A percentile compares a stretch with the other conserved stretches of the same genome.
Conservation (phyloP, 805 yeast genomes). For the Wickerhamomyces bisporus region DNA sequence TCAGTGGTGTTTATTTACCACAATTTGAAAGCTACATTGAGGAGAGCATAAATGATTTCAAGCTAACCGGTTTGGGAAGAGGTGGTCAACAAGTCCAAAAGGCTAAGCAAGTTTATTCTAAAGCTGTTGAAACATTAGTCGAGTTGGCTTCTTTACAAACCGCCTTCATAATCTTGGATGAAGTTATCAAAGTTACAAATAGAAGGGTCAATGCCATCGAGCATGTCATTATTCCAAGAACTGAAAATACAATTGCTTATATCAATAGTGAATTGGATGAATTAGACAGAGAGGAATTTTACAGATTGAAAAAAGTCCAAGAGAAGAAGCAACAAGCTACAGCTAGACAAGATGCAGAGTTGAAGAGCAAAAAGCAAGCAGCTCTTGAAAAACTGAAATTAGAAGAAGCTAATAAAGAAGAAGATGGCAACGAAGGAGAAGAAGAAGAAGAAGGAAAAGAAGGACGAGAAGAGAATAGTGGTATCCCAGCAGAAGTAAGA, state of each 20-base stretch:
- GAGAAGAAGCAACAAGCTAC: conserved; percentile 26
- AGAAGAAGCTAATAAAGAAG: conserved; percentile 14
- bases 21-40: conserved; percentile 84
- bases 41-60: conserved; percentile 86
- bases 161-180: conserved; percentile 93
- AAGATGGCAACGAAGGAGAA: conserved; percentile 7
- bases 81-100: conserved; percentile 98
- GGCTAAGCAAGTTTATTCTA: conserved; percentile 89
- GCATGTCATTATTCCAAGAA: conserved; percentile 95
- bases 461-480: conserved; percentile 13
- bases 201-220: conserved; percentile 98
- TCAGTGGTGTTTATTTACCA: conserved; percentile 91
- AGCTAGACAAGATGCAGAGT: conserved; percentile 24
- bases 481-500: conserved; percentile 12
- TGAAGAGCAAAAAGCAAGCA: conserved; percentile 25
- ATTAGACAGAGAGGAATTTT: conserved; percentile 96
- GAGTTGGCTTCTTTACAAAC: conserved; percentile 95
- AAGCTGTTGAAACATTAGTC: conserved; percentile 94
- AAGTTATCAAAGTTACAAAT: conserved; percentile 95
- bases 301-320: conserved; percentile 84
- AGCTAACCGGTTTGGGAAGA: conserved; percentile 93
- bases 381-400: conserved; percentile 22
- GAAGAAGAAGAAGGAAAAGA: conserved; percentile 26
- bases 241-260: conserved; percentile 88
- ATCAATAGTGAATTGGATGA: conserved; percentile 96